phyloP scores from a whole-genome alignment of 1,284 basidiomycete species.

The Apiotrichum gamsii region DNA sequence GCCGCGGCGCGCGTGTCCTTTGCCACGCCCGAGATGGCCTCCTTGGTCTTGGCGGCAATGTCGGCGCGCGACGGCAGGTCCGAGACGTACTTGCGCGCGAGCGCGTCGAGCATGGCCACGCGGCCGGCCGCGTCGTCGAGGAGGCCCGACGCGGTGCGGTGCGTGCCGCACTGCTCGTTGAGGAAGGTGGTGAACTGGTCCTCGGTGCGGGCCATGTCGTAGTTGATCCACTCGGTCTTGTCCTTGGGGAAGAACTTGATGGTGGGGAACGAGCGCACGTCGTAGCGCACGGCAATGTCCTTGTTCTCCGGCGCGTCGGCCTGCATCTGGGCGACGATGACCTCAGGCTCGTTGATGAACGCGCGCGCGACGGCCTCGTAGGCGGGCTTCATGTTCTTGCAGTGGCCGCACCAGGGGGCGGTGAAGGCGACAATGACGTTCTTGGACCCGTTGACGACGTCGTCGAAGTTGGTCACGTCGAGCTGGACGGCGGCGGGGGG shows the following conservation, averaged over 20 bases:
- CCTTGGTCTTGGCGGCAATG: conserved; percentile 55
- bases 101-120: conserved; percentile 61
- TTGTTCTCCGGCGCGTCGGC: conserved; percentile 78
- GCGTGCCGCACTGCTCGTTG: conserved; percentile 83
- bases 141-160: conserved; percentile 72
- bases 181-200: conserved; percentile 51
- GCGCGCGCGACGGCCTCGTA: conserved; percentile 77
- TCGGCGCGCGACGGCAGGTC: conserved; percentile 53
- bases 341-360: conserved; percentile 71
- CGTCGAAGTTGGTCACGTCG: conserved; percentile 66
- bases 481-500: conserved; percentile 66
- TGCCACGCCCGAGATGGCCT: conserved; percentile 27
- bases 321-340: conserved; percentile 83
- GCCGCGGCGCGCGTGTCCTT: conserved; percentile 41
- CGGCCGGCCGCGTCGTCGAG: conserved; percentile 79
- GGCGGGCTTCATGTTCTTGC: conserved; percentile 65
- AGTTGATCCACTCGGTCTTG: conserved; percentile 55
- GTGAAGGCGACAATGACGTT: conserved; percentile 88
- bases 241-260: conserved; percentile 88
- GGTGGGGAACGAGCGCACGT: conserved; percentile 72
- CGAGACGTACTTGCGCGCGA: conserved; percentile 71
- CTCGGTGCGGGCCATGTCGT: conserved; percentile 50
- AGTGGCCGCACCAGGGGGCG: conserved; percentile 51
- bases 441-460: conserved; percentile 65
- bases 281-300: conserved; percentile 67